Base-by-base conservation (phyloP, 2,329 filamentous ascomycete species). In the Cladosporium sp. region DNA sequence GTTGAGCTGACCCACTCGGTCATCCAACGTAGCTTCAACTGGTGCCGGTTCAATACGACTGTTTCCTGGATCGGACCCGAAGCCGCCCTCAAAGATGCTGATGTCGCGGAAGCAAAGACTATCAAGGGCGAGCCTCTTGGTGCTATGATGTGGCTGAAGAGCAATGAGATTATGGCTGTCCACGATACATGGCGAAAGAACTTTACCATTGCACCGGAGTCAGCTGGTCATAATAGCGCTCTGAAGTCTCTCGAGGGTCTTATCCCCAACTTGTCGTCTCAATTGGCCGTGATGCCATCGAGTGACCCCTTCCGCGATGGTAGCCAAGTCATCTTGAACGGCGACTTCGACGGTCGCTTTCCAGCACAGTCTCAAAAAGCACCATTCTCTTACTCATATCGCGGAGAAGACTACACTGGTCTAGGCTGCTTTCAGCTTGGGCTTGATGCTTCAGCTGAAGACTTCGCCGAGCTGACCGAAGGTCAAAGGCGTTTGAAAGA, bases 61-160 rank as follows among this genome's bases (percentile, higher is more conserved):
- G 61, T 75, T 5, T 63, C 67, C 6, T 77, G 72, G 71, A 73
- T 75, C 43, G 72, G 71, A 4, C 53, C 66, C 1, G 52, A 64
- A 39, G 56, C 63, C 20, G 67, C 73, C 7, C 56, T 76, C 15
- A 56, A 57, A 3, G 62, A 75, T 56, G 64, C 67, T 8, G 69
- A 69, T 27, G 54, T 56, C 19, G 64, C 67, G 9, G 57, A 55
- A 7, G 44, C 54, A 0, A 67, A 52, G 34, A 51, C 54, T 5
- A 37, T 59, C n/a, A 45, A 37, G 18, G 53, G 53, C 12, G 43
- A 74, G 51, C 73, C 73, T 11, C 61, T 76, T 3, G 69, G 73
- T 5, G 71, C 73, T 1, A 71, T 76, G 50, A 67, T 70, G 44
- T 76, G 72, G 72, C 54, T 76, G 49, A 76, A 76, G 54, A 69